Conservation (phyloP, 495 filamentous ascomycete genomes). For the Pseudoneurospora amorphoporcata region DNA sequence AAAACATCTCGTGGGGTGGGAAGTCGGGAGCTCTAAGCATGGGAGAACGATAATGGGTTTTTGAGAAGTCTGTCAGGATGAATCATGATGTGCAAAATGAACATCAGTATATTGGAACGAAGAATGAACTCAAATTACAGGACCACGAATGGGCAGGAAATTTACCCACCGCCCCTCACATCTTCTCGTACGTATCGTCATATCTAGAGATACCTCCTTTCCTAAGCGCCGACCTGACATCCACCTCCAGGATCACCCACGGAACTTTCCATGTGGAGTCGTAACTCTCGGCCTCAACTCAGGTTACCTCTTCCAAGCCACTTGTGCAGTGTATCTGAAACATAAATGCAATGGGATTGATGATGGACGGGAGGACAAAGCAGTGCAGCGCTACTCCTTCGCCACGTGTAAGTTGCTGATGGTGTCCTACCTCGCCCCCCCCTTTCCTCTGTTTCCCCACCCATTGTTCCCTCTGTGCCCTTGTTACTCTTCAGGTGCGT, state of each 20-base stretch:
- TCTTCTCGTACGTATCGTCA: not conserved
- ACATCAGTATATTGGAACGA: too few species aligned
- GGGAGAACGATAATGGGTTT: too few species aligned
- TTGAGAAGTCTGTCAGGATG: too few species aligned
- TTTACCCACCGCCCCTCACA: not conserved
- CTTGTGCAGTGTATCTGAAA: not conserved
- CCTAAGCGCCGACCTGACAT: not conserved
- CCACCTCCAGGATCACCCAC: not conserved
- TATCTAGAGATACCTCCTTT: too few species aligned
- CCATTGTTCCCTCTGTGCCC: not conserved
- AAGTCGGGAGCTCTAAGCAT: not conserved
- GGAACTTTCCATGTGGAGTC: not conserved
- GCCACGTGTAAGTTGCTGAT: not conserved
- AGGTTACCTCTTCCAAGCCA: not conserved
- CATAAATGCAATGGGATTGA: not conserved
- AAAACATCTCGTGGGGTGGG: not conserved
- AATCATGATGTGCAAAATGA: too few species aligned
- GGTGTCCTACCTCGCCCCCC: not conserved
- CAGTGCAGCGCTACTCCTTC: not conserved
- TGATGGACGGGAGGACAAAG: not conserved
- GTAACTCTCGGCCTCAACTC: not conserved
- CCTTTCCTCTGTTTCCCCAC: not conserved
- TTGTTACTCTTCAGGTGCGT: not conserved
- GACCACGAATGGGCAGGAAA: not conserved
- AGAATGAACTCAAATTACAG: not conserved